Evolutionary conservation across 257 asterid species (phyloP).

Genomic region (Solanum gracilifrons): DNA sequence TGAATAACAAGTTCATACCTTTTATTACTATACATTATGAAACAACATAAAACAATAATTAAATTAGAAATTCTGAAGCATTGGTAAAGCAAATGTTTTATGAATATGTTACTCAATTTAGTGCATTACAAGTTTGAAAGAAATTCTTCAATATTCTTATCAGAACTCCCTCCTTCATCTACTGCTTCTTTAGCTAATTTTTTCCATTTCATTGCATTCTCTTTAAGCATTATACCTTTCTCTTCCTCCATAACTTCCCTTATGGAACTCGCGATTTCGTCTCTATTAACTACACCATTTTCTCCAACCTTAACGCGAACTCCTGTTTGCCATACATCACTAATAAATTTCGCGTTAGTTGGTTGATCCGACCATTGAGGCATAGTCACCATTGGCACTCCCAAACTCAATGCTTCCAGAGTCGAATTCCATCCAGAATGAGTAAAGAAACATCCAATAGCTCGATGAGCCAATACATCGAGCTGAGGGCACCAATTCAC

Average conservation of each 20-base stretch:
- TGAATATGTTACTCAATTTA: background rate
- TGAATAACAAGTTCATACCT: background rate
- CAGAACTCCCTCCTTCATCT: background rate
- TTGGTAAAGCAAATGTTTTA: background rate
- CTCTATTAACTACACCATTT: background rate
- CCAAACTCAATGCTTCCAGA: background rate
- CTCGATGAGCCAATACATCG: slow-evolving; percentile 20
- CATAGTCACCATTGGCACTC: background rate
- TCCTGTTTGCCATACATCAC: slow-evolving; percentile 31
- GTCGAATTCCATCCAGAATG: background rate
- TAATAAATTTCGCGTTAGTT: slow-evolving; percentile 6
- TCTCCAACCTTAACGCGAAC: slow-evolving; percentile 1
- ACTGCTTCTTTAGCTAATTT: background rate
- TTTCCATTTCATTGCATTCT: background rate
- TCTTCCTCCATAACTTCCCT: slow-evolving; percentile 10
- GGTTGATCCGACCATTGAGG: background rate
- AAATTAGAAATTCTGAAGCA: background rate
- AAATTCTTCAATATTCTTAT: background rate
- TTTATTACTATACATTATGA: background rate
- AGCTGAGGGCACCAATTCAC: slow-evolving; percentile 39
- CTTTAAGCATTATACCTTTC: background rate
- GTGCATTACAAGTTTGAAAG: background rate
- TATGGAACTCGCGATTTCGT: slow-evolving; percentile 16
- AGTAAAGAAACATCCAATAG: slow-evolving; percentile 20
- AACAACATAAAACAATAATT: too few species aligned